Conservation (phyloP, 768 basidiomycete species). For the Rhodotorula taiwanensis region DNA sequence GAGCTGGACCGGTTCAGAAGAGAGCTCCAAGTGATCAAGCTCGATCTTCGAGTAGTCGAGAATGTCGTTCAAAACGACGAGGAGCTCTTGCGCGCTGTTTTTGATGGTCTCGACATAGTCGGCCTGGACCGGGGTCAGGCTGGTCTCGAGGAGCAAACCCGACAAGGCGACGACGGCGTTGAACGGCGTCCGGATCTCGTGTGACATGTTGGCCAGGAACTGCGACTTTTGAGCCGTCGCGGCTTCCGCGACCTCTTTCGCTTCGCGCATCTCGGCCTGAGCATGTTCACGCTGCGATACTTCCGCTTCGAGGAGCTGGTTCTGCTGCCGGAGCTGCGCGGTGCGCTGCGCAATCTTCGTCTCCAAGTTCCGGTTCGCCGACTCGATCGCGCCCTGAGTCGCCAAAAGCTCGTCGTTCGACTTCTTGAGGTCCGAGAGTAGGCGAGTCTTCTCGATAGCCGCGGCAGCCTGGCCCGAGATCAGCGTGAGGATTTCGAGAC, state of each 20-base stretch:
- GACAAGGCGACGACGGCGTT: conserved; percentile 33
- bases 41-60: conserved; percentile 36
- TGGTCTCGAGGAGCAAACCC: conserved; percentile 27
- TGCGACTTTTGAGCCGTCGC: conserved; percentile 33
- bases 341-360: conserved; percentile 29
- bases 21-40: conserved; percentile 30
- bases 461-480: conserved; percentile 26
- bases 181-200: conserved; percentile 36
- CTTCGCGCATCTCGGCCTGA: conserved; percentile 28
- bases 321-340: conserved; percentile 12
- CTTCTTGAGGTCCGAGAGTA: conserved; percentile 24
- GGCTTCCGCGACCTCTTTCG: conserved; percentile 33
- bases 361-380: conserved; percentile 32
- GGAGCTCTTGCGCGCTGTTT: conserved; percentile 31
- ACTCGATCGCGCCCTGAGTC: conserved; percentile 27
- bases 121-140: conserved; percentile 28
- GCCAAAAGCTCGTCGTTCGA: conserved; percentile 27
- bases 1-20: conserved; percentile 10
- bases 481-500: conserved; percentile 34
- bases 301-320: conserved; percentile 15
- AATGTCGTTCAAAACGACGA: conserved; percentile 35
- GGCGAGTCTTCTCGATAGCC: conserved; percentile 31
- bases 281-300: conserved; percentile 33
- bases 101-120: conserved; percentile 38
- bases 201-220: conserved; percentile 34